Conservation (phyloP, 805 yeast genomes). For the Lachancea lanzarotensis region DNA sequence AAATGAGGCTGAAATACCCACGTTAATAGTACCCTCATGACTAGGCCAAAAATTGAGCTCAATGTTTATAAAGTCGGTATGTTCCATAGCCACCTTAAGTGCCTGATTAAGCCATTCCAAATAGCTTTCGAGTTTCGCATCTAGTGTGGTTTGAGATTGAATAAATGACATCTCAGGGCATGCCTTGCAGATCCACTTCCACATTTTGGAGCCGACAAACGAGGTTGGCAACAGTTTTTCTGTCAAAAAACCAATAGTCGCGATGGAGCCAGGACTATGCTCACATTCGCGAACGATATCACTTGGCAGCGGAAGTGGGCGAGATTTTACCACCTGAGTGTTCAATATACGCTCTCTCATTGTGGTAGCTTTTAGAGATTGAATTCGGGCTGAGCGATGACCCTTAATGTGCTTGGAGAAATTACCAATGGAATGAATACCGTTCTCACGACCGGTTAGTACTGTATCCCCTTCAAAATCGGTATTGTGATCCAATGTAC, state of each 20-base stretch:
- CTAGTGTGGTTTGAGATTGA: not conserved
- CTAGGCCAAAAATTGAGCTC: not conserved
- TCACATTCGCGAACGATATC: not conserved
- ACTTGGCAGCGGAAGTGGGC: not conserved
- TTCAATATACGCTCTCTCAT: not conserved
- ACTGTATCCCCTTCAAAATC: no score
- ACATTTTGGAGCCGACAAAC: not conserved
- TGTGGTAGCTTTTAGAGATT: not conserved
- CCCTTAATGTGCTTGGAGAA: slow-evolving; percentile 1
- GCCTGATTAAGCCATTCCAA: not conserved
- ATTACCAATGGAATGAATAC: slow-evolving; percentile 2
- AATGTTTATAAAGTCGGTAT: not conserved
- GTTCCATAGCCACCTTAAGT: not conserved
- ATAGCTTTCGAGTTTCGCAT: not conserved
- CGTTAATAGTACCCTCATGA: not conserved
- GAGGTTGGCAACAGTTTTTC: not conserved
- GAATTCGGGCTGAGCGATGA: not conserved
- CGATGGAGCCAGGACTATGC: not conserved
- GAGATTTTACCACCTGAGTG: not conserved
- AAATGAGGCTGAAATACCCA: slow-evolving; percentile 1
- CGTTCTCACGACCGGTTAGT: no score
- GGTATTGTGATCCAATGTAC: no score
- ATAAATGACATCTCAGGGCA: not conserved
- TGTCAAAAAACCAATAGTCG: not conserved
- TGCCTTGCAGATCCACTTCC: not conserved